phyloP scores from a whole-genome alignment of 202 grass and related monocot genomes.

The Saccharum hybrid region DNA sequence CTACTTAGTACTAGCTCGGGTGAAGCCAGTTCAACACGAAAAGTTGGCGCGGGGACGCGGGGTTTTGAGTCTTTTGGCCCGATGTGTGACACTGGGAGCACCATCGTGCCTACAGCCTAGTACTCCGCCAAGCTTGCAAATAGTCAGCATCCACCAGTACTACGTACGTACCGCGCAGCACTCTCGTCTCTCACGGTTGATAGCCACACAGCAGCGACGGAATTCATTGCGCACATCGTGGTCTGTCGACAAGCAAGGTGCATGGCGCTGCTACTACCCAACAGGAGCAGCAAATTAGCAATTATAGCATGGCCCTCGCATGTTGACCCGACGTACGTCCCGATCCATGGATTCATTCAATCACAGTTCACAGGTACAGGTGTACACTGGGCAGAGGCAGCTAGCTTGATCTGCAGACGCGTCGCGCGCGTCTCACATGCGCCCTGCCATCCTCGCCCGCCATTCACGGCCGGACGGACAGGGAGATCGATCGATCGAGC shows the following conservation, averaged over 20 bases:
- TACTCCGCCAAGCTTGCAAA: too few relatives aligned
- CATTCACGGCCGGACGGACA: constrained; percentile 14
- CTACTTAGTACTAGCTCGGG: neutral
- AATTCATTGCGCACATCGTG: neutral
- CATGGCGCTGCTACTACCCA: neutral
- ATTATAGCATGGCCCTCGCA: too few relatives aligned
- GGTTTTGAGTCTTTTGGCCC: neutral
- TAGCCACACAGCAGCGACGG: neutral
- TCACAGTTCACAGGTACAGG: neutral
- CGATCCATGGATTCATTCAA: neutral
- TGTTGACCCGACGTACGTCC: neutral
- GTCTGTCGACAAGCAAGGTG: neutral
- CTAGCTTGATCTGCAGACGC: neutral
- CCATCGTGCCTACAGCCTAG: too few relatives aligned
- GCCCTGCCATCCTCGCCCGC: neutral
- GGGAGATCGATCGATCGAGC: neutral
- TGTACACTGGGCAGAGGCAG: neutral
- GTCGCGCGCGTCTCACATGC: neutral
- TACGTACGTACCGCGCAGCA: too few relatives aligned
- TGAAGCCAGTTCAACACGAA: neutral
- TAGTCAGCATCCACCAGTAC: too few relatives aligned
- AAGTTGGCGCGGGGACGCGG: too few relatives aligned
- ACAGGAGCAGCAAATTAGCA: neutral
- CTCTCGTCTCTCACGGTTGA: neutral
- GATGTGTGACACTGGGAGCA: neutral